A percentile compares a stretch with the other conserved stretches of the same genome.
Evolutionary conservation across 441 rosid genomes (phyloP).

Genomic region (Theobroma grandiflorum): DNA sequence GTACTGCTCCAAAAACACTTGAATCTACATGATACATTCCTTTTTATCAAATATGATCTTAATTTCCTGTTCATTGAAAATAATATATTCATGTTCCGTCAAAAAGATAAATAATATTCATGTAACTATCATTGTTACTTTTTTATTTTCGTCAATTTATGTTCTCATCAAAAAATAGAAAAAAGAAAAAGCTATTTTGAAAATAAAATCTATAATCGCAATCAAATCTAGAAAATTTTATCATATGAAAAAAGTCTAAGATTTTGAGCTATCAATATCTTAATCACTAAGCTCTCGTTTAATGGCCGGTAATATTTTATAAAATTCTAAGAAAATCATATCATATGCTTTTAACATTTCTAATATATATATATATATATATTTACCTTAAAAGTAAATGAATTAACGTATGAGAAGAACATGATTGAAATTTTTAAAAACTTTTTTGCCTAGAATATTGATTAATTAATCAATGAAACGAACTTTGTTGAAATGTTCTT

Average conservation of each 20-base stretch:
- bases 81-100: background rate
- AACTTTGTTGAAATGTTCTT: too few relatives aligned
- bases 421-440: too few relatives aligned
- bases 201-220: background rate
- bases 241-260: background rate
- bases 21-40: background rate
- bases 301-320: background rate
- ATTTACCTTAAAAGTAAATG: too few relatives aligned
- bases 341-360: too few relatives aligned
- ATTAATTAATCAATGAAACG: too few relatives aligned
- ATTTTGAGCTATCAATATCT: background rate
- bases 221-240: background rate
- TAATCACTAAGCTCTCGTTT: background rate
- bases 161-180: background rate
- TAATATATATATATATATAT: too few relatives aligned
- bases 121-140: background rate
- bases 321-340: background rate
- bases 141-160: background rate
- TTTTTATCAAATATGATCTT: background rate
- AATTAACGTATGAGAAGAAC: too few relatives aligned
- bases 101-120: background rate
- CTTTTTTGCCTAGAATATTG: too few relatives aligned
- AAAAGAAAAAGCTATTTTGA: background rate
- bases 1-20: background rate
- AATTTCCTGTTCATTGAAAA: background rate